Evolutionary conservation across 2,329 filamentous ascomycete genomes (phyloP), one percentile per base, ranked within the genome.

Genomic region (Eutypella sp.): DNA sequence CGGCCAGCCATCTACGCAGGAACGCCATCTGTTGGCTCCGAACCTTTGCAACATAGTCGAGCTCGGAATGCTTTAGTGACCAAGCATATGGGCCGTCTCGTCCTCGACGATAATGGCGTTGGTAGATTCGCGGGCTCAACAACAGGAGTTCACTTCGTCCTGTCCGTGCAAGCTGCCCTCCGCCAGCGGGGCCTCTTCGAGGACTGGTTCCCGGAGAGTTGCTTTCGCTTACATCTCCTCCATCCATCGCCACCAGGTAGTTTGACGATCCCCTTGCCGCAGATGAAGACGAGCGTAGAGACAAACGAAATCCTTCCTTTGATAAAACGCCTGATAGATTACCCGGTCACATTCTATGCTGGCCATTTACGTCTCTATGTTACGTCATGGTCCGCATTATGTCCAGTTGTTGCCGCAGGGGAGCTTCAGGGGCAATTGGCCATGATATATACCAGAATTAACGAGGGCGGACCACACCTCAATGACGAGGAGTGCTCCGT

Each of bases 71-170:
- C 25, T 7, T 13, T 40, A 19, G n/a, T 46, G 8, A 41, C 40
- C 20, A 41, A 29, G 8, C 44, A 46, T 13, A 46, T 46, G 44
- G 44, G 37, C 16, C 37, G 37, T 8, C 24, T 41, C 13, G 38
- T 46, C 7, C 20, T 29, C 13, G 44, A 46, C 15, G n/a, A 27
- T 10, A 36, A 20, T 5, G 44, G 44, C 13, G 22, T 40, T 7
- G 37, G 40, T n/a, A 24, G 25, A 13, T 46, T 46, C 25, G 44
- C 44, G n/a, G 44, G 44, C 24, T 41, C 44, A 10, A 46, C 44
- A 11, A 46, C 44, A 3, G 44, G 44, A 9, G 38, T 46, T 19
- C 44, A 29, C 22, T 46, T 46, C 38, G 25, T 46, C 24, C 38
- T 46, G 5, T 41, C 44, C 10, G 38, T 33, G 13, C 44, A 46